phyloP scores from a whole-genome alignment of 2,329 filamentous ascomycete species.

The Diplocarpon rosae region DNA sequence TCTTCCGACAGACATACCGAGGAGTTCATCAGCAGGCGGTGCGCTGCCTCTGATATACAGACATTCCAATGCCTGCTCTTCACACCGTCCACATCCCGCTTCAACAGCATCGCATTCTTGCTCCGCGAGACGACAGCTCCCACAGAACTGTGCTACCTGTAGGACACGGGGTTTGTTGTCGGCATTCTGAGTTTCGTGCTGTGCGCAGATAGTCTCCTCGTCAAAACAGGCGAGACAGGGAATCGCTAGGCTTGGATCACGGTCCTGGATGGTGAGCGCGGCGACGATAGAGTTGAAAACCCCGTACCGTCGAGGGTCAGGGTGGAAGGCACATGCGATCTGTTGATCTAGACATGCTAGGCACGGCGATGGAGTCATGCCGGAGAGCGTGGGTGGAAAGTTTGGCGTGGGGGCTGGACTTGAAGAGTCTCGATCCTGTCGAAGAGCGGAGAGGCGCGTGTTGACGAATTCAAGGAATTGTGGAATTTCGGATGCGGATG shows the following conservation, averaged over 20 bases:
- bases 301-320: not conserved
- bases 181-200: not conserved
- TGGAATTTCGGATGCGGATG: not conserved
- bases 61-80: not conserved
- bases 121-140: not conserved
- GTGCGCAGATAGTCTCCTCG: not conserved
- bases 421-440: not conserved
- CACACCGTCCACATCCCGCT: not conserved
- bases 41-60: not conserved
- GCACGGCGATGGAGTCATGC: not conserved
- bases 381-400: not conserved
- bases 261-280: not conserved
- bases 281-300: not conserved
- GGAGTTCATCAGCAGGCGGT: not conserved
- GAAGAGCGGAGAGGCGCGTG: not conserved
- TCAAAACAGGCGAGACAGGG: slow-evolving; percentile 2
- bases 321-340: not conserved
- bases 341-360: slow-evolving; percentile 1
- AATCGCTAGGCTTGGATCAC: not conserved
- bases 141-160: not conserved
- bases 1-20: not conserved
- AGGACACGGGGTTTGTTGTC: not conserved
- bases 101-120: not conserved
- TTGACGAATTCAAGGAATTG: not conserved
- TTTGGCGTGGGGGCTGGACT: not conserved